These are phyloP conservation scores for Lentinula raphanica DNA, from an alignment of 768 basidiomycete genomes.

Conservation along the genomic window DNA sequence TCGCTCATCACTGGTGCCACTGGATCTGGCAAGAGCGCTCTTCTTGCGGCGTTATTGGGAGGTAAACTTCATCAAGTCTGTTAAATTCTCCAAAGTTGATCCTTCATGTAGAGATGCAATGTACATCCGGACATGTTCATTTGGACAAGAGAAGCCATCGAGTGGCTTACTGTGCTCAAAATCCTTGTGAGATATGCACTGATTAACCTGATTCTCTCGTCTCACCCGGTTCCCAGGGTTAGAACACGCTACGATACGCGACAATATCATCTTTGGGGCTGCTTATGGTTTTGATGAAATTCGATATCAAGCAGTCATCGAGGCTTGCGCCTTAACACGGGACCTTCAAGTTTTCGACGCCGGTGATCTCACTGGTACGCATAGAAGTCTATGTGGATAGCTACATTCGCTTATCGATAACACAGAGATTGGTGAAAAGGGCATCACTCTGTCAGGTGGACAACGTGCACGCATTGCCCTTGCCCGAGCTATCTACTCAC, in stretches of 20 bases:
- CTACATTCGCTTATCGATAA: not conserved
- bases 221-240: conserved; percentile 46
- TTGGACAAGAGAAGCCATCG: conserved; percentile 53
- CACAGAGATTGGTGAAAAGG: conserved; percentile 76
- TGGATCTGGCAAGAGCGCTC: conserved; percentile 65
- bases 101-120: conserved; percentile 48
- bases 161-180: conserved; percentile 68
- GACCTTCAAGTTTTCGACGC: conserved; percentile 72
- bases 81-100: not conserved
- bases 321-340: conserved; percentile 67
- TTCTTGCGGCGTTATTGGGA: conserved; percentile 61
- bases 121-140: conserved; percentile 45
- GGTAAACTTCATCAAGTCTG: conserved; percentile 31
- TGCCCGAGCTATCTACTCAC: conserved; percentile 77
- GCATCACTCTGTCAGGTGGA: conserved; percentile 65
- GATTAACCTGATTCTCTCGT: conserved; percentile 1
- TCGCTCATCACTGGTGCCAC: conserved; percentile 62
- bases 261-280: conserved; percentile 75
- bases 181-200: conserved; percentile 42
- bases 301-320: conserved; percentile 64
- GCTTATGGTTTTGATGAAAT: conserved; percentile 50
- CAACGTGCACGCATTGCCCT: conserved; percentile 71
- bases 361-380: conserved; percentile 68
- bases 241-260: conserved; percentile 74
- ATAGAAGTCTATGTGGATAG: not conserved